phyloP scores from a whole-genome alignment of 768 basidiomycete genomes.

The Tephrocybe sp. region DNA sequence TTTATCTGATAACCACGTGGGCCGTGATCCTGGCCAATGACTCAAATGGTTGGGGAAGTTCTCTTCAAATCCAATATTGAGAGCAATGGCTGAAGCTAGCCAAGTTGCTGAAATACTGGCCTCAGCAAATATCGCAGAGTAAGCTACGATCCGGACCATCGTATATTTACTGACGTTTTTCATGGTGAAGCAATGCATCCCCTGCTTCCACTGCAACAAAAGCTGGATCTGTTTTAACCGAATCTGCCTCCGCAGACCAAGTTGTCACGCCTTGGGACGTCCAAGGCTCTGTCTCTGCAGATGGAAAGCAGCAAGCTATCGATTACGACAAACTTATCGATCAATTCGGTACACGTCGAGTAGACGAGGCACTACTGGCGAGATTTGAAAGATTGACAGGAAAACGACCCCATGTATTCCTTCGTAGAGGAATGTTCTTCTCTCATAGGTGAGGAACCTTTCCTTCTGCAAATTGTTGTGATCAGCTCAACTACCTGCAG shows the following conservation, averaged over 20 bases:
- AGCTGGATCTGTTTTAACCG: too few relatives aligned
- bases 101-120: slow-evolving; percentile 3
- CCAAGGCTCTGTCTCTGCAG: slow-evolving; percentile 80
- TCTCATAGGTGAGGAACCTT: slow-evolving; percentile 78
- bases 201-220: neutral
- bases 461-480: neutral
- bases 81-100: slow-evolving; percentile 1
- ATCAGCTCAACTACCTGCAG: slow-evolving; percentile 37
- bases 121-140: slow-evolving; percentile 7
- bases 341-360: slow-evolving; percentile 87
- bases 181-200: neutral
- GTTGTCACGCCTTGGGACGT: slow-evolving; percentile 98
- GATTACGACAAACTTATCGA: slow-evolving; percentile 95
- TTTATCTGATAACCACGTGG: slow-evolving; percentile 19
- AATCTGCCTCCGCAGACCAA: slow-evolving; percentile 47
- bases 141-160: neutral
- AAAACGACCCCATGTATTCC: slow-evolving; percentile 78
- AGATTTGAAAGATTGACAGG: slow-evolving; percentile 93
- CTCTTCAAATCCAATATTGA: neutral
- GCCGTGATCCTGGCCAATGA: slow-evolving; percentile 5
- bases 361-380: slow-evolving; percentile 74
- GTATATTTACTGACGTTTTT: neutral
- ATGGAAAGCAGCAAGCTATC: slow-evolving; percentile 90
- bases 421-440: slow-evolving; percentile 94
- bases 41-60: neutral